Conservation (phyloP, 2,329 filamentous ascomycete genomes). For the Beauveria sp. region DNA sequence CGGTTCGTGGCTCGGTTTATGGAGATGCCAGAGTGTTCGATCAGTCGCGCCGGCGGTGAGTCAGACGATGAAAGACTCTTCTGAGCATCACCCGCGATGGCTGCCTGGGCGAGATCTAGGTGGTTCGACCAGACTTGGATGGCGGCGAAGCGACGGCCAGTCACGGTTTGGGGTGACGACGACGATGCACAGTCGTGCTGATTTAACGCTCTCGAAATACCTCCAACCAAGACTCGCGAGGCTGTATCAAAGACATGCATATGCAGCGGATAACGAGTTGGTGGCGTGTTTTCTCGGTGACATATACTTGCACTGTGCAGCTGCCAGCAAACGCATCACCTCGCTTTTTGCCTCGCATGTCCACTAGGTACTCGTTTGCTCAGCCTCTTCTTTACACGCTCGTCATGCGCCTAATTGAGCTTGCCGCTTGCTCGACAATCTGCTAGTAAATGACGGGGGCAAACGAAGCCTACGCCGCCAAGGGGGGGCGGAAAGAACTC, state of each 20-base stretch:
- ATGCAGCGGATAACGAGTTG: not conserved
- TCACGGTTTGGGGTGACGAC: not conserved
- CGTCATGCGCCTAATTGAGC: not conserved
- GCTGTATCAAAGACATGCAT: not conserved
- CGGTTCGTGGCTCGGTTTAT: not conserved
- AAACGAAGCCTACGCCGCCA: not conserved
- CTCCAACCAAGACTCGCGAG: not conserved
- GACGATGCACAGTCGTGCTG: not conserved
- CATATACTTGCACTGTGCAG: not conserved
- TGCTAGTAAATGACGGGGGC: not conserved
- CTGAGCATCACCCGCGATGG: not conserved
- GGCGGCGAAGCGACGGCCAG: not conserved
- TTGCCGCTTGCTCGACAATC: not conserved
- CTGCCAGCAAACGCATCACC: slow-evolving; percentile 7
- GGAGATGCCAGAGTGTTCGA: not conserved
- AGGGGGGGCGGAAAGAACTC: too few relatives aligned
- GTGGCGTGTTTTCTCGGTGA: not conserved
- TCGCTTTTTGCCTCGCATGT: not conserved
- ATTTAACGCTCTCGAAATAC: not conserved
- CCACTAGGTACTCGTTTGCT: not conserved
- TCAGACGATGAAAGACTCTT: slow-evolving; percentile 8
- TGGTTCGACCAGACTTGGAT: not conserved
- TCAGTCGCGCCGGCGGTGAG: slow-evolving; percentile 4
- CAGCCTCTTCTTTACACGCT: not conserved
- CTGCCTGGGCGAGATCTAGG: not conserved